These are phyloP conservation scores for Rubia yunnanensis DNA, from an alignment of 257 asterid genomes.

Conservation along the genomic window DNA sequence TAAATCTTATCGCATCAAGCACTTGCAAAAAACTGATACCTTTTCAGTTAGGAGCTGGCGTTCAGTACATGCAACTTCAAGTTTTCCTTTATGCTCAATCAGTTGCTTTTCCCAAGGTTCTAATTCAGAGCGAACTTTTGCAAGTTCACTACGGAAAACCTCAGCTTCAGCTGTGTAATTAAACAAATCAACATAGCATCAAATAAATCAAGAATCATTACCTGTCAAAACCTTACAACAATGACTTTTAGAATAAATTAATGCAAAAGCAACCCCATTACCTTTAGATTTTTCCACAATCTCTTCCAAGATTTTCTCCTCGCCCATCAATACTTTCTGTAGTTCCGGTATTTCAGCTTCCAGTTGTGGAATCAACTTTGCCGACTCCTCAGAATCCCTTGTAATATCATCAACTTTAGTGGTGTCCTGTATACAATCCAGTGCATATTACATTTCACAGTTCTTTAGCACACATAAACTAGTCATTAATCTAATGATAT, in stretches of 20 bases:
- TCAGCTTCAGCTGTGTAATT: constrained; percentile 70
- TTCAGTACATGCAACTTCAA: constrained; percentile 82
- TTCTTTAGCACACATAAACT: background rate
- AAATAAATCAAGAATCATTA: background rate
- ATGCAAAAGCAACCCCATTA: constrained; percentile 18
- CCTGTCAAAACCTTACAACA: background rate
- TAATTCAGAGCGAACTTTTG: constrained; percentile 70
- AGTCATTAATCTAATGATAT: background rate
- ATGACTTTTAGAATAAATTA: background rate
- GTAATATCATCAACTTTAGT: constrained; percentile 51
- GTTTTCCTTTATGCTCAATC: constrained; percentile 79
- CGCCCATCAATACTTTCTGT: constrained; percentile 54
- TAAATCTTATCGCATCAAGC: background rate
- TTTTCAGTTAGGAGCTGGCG: constrained; percentile 60
- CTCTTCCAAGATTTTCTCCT: constrained; percentile 75
- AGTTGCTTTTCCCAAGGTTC: constrained; percentile 95
- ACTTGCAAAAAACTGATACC: constrained; percentile 26
- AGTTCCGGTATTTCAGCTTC: constrained; percentile 67
- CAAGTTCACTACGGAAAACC: constrained; percentile 64
- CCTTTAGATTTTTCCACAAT: constrained; percentile 76
- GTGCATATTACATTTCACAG: background rate
- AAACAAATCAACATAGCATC: background rate
- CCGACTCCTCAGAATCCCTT: constrained; percentile 69
- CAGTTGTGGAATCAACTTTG: constrained; percentile 62
- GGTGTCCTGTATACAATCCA: constrained; percentile 44